phyloP scores from a whole-genome alignment of 2,329 filamentous ascomycete species.

The Botrytis cinerea region DNA sequence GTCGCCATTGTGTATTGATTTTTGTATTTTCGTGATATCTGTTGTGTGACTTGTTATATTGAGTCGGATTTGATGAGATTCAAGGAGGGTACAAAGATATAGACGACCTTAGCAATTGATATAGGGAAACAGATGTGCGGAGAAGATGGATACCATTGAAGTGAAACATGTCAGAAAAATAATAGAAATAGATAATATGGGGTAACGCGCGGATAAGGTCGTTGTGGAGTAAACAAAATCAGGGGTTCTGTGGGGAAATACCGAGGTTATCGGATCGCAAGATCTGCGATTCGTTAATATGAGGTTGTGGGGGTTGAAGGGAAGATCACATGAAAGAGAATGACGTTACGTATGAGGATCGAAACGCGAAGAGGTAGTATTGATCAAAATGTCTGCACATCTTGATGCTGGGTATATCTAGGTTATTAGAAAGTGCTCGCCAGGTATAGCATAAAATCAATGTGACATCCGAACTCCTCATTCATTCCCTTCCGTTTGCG shows the following conservation, averaged over 20 bases:
- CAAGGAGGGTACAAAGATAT: not conserved
- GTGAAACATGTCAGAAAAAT: not conserved
- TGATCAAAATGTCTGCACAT: not conserved
- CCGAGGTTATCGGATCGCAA: conserved; percentile 16
- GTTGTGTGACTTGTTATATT: not conserved
- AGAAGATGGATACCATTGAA: not conserved
- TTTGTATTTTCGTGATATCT: not conserved
- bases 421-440: not conserved
- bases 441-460: not conserved
- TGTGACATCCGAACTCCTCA: not conserved
- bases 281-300: conserved; percentile 6
- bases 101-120: not conserved
- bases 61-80: not conserved
- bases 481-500: not conserved
- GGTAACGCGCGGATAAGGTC: conserved; percentile 2
- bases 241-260: conserved; percentile 5
- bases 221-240: not conserved
- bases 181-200: conserved; percentile 1
- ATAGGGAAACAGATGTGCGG: not conserved
- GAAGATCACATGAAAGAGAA: not conserved
- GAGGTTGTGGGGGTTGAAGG: not conserved
- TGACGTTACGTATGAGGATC: not conserved
- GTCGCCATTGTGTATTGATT: conserved; percentile 14
- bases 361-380: not conserved
- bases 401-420: not conserved